Conservation (phyloP, 257 asterid genomes). For the Ilex asprella region DNA sequence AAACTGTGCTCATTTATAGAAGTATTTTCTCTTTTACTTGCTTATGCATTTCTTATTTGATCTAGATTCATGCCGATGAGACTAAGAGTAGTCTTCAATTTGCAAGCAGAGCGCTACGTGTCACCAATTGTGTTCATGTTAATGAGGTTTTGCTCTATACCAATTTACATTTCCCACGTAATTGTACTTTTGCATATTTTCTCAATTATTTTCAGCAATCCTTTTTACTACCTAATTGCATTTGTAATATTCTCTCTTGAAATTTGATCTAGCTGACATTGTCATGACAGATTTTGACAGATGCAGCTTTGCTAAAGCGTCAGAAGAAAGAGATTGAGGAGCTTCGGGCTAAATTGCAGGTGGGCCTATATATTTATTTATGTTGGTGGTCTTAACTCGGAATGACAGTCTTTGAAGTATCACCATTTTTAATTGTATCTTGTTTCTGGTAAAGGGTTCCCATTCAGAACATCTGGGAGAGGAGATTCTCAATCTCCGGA, state of each 20-base stretch:
- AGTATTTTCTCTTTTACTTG: background rate
- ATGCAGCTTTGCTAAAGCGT: slow-evolving; percentile 95
- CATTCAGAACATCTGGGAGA: slow-evolving; percentile 87
- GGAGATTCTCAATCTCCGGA: slow-evolving; percentile 75
- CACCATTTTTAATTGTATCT: slow-evolving; percentile 21
- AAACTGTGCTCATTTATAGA: background rate
- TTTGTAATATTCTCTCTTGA: slow-evolving; percentile 4
- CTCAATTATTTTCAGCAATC: slow-evolving; percentile 8
- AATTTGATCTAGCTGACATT: slow-evolving; percentile 11
- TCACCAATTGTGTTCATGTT: slow-evolving; percentile 89
- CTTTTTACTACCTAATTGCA: slow-evolving; percentile 7
- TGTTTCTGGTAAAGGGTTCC: slow-evolving; percentile 46
- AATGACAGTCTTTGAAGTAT: slow-evolving; percentile 8
- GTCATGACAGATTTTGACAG: slow-evolving; percentile 71
- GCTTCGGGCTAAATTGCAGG: slow-evolving; percentile 89
- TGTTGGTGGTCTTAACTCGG: slow-evolving; percentile 10
- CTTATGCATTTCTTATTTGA: slow-evolving; percentile 7
- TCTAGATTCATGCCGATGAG: slow-evolving; percentile 96
- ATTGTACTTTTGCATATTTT: slow-evolving; percentile 13
- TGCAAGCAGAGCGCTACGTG: slow-evolving; percentile 97
- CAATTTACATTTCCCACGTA: slow-evolving; percentile 12
- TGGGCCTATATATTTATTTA: slow-evolving; percentile 13
- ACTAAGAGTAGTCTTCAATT: slow-evolving; percentile 97
- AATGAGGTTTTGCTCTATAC: slow-evolving; percentile 62
- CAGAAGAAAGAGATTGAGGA: slow-evolving; percentile 96